Evolutionary conservation across 1,284 basidiomycete genomes (phyloP), one percentile per base, ranked within the genome.

Genomic region (Puccinia horiana): DNA sequence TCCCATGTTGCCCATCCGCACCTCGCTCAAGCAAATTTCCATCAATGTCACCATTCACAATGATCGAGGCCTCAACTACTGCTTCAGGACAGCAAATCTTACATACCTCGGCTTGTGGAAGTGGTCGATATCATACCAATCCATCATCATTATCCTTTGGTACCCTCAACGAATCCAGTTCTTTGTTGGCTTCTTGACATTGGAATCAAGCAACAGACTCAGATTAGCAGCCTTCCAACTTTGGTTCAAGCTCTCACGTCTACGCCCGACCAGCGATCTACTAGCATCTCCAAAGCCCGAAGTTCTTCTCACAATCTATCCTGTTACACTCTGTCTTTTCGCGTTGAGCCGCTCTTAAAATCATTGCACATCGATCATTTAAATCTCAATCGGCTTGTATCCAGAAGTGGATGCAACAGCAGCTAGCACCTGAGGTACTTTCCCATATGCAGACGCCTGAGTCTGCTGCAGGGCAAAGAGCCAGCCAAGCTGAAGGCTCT

Each of bases 321-420:
- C 20, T 63, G 9, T 81, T 73, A 3, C 67, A 65, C 80, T 82
- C 81, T 11, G 40, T 72, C 29, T 75, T 80, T 23, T 72, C 75
- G 4, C 63, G 61, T 73, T 73, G 77, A 26, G 40, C 67, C 54
- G 47, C 73, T 61, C 63, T 67, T 8, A 76, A 47, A 74, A 74
- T 40, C 80, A 67, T 65, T 5, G 80, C 20, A 83, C 84, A 26
- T 82, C 65, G 52, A 79, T 83, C 40, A 49, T 72, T 90, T 83
- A 88, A 89, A 83, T 89, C 88, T 76, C 86, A 89, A 32, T 88
- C 88, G 49, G 89, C 89, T 42, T 90, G 90, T 84, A 86, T 90
- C 83, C 88, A 89, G 77, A 87, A 89, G 75, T 90, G 89, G 89
- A 86, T 87, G 82, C 76, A 81, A 83, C 63, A 82, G 20, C 81